These are phyloP conservation scores for Schoenoplectus tabernaemontani DNA, from an alignment of 202 grass and related monocot genomes.

Conservation along the genomic window DNA sequence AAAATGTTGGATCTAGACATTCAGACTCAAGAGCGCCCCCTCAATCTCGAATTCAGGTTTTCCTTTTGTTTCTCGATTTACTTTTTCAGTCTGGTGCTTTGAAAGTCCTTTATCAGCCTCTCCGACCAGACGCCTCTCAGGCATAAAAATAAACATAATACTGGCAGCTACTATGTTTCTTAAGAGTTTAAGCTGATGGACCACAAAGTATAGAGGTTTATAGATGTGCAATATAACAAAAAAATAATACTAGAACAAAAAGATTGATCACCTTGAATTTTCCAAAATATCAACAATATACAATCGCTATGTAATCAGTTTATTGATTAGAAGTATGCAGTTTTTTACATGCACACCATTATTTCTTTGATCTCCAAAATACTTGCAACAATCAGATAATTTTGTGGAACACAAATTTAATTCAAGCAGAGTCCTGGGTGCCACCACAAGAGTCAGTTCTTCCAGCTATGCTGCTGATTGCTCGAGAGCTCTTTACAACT, in stretches of 20 bases:
- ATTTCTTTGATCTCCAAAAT: not conserved
- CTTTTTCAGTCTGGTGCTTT: not conserved
- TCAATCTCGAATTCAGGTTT: not conserved
- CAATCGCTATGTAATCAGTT: not conserved
- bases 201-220: not conserved
- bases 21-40: not conserved
- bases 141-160: not conserved
- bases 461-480: conserved; percentile 37
- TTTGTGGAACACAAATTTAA: not conserved
- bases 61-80: not conserved
- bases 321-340: not conserved
- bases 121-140: not conserved
- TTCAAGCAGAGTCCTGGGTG: conserved; percentile 36
- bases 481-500: conserved; percentile 56
- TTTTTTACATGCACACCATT: not conserved
- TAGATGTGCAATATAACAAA: not conserved
- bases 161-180: not conserved
- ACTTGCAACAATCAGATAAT: not conserved
- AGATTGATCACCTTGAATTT: not conserved
- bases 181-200: not conserved
- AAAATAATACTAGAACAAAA: not conserved
- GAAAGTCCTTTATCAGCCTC: not conserved
- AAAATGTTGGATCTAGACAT: not conserved
- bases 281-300: not conserved
- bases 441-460: conserved; percentile 43